Evolutionary conservation across 2,329 filamentous ascomycete species (phyloP).

Genomic region (Trichoderma aggressivum): DNA sequence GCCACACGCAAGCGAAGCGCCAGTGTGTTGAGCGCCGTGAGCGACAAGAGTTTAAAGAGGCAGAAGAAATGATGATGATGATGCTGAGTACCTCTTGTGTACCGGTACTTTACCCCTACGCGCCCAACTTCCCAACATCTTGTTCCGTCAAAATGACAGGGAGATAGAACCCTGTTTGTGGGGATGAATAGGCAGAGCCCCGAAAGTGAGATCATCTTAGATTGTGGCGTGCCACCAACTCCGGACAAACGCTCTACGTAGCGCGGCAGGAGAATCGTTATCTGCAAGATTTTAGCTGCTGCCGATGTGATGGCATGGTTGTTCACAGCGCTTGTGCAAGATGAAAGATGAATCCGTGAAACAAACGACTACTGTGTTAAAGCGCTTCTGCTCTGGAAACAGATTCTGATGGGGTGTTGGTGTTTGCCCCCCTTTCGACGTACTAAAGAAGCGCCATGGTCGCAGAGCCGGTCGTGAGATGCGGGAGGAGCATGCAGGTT

Average conservation of each 20-base stretch:
- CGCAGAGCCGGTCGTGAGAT: neutral
- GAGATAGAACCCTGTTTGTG: neutral
- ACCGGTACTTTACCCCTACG: slow-evolving; percentile 24
- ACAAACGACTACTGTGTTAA: neutral
- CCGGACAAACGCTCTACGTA: neutral
- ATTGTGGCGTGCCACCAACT: neutral
- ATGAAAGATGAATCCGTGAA: neutral
- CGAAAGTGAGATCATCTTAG: slow-evolving; percentile 8
- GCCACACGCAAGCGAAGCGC: slow-evolving; percentile 71
- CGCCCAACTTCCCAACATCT: slow-evolving; percentile 17
- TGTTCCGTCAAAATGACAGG: neutral
- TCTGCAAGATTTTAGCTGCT: neutral
- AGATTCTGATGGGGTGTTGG: neutral
- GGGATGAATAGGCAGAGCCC: neutral
- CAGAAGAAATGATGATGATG: slow-evolving; percentile 47
- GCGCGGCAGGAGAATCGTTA: neutral
- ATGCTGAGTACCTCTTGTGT: slow-evolving; percentile 23
- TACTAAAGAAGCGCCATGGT: slow-evolving; percentile 3
- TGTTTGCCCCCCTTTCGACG: neutral
- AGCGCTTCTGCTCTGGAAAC: slow-evolving; percentile 8
- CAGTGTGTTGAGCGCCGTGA: slow-evolving; percentile 70
- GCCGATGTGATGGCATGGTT: neutral
- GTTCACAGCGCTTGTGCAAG: neutral
- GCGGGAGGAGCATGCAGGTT: neutral
- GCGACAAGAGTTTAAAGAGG: slow-evolving; percentile 60